Evolutionary conservation across 257 asterid genomes (phyloP), one percentile per base, ranked within the genome.

Genomic region (Solanum virginianum): DNA sequence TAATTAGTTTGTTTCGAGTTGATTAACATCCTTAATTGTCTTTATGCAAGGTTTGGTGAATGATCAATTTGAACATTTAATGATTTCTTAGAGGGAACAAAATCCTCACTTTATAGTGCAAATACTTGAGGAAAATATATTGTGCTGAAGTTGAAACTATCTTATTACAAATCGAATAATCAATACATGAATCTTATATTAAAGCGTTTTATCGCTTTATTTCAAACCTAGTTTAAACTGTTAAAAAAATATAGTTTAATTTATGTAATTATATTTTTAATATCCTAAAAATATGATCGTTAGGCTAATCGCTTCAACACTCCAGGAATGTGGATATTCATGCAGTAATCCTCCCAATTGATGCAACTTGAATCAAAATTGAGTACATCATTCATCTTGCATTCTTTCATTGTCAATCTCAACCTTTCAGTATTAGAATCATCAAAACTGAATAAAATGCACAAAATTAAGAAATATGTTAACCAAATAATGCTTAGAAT

Each of bases 261-360:
- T 26, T 65, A 26, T 8, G 0, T 65, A 65, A 26, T 13, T 65
- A 26, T 65, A 16, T 65, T 11, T 26, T 65, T 1, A 65, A 65
- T 10, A 7, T 0, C 17, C 11, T 22, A 1, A 62, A 62, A 62
- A 10, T 26, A 65, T 65, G 71, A 13, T 65, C 20, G 41, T 26
- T 65, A 65, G 2, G 43, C 43, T 65, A 26, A 26, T 26, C 1
- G 29, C 29, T 26, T 26, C 29, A 26, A 26, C 29, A 26, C 91
- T 13, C 90, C 94, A 10, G 92, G 92, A n/a, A 91, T 41, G 68
- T 93, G 97, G 59, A 89, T 90, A 55, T 88, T 68, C 86, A 86
- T 86, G 66, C 92, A 90, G 66, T 93, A 93, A 24, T 92, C 94
- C 11, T 90, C 94, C 96, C 96, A 92, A 3, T 86, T 80, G 66